Evolutionary conservation across 768 basidiomycete species (phyloP).

Genomic region (Cystobasidium ongulense): DNA sequence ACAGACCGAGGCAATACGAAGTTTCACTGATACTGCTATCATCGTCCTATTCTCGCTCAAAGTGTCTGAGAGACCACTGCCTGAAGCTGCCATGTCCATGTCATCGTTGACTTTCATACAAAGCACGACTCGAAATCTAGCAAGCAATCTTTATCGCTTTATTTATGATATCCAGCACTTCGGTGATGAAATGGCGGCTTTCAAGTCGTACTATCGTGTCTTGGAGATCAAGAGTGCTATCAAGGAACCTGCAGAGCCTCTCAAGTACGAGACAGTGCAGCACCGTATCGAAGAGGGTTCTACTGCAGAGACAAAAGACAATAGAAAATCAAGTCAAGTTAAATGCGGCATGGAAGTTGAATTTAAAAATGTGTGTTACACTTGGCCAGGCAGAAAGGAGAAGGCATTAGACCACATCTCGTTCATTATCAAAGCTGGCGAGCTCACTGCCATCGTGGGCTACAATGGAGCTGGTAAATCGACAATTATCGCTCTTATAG

Average conservation of each 20-base stretch:
- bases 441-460: slow-evolving; percentile 28
- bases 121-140: slow-evolving; percentile 5
- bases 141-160: background rate
- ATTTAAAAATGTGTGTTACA: slow-evolving; percentile 22
- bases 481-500: background rate
- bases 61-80: slow-evolving; percentile 15
- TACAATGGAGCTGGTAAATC: slow-evolving; percentile 27
- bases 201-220: slow-evolving; percentile 12
- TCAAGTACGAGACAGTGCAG: slow-evolving; percentile 2
- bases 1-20: slow-evolving; percentile 16
- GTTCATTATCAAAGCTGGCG: slow-evolving; percentile 30
- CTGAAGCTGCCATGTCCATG: slow-evolving; percentile 17
- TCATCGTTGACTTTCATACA: slow-evolving; percentile 20
- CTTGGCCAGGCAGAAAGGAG: slow-evolving; percentile 24
- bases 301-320: background rate
- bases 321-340: background rate
- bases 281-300: background rate
- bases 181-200: slow-evolving; percentile 2
- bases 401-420: slow-evolving; percentile 23
- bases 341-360: slow-evolving; percentile 31
- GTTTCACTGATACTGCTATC: slow-evolving; percentile 22
- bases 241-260: slow-evolving; percentile 14
- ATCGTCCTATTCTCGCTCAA: slow-evolving; percentile 18
- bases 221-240: slow-evolving; percentile 29
- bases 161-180: slow-evolving; percentile 15